Evolutionary conservation across 495 filamentous ascomycete genomes (phyloP), one percentile per base, ranked within the genome.

Genomic region (Beverwykella pulmonaria): DNA sequence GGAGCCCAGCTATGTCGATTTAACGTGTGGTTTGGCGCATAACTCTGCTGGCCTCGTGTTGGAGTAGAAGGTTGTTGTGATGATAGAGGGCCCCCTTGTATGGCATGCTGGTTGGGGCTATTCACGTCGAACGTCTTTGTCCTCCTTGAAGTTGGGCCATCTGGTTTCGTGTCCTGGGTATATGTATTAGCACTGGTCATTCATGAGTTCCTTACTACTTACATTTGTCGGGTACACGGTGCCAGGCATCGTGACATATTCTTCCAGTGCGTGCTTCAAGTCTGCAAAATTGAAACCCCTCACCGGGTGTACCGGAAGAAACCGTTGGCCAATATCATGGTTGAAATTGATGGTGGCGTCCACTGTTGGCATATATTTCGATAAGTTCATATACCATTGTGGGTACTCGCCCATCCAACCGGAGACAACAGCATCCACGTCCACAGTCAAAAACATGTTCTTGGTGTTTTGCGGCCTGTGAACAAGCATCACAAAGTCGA

Each of bases 401-500:
- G 69, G 69, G 39, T 67, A 71, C 8, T 55, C 20, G 1, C 69
- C 69, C 41, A 67, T 61, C 63, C 59, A 71, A 29, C 52, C 41
- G 5, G 59, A 59, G 1, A 71, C 59, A 6, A 48, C 44, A 23
- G 69, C 44, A 44, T 71, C 64, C 17, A 71, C 64, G 26, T 68
- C 64, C 14, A 67, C 59, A 17, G 27, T 64, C 44, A 70, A 26
- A 47, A 53, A 70, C 15, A 70, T 48, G 25, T 70, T 41, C 44
- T 58, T 39, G 2, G 63, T 58, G 14, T 66, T 61, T 5, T 62
- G 52, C 22, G 68, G 68, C 44, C 59, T 67, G 36, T 71, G 59
- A 4, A 72, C 62, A 19, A 84, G 65, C 77, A 84, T 78, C 7
- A 81, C 79, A 68, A 84, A 83, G 19, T 82, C 83, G 59, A 84